These are phyloP conservation scores for Tetracladium marchalianum DNA, from an alignment of 495 filamentous ascomycete species.

Conservation along the genomic window DNA sequence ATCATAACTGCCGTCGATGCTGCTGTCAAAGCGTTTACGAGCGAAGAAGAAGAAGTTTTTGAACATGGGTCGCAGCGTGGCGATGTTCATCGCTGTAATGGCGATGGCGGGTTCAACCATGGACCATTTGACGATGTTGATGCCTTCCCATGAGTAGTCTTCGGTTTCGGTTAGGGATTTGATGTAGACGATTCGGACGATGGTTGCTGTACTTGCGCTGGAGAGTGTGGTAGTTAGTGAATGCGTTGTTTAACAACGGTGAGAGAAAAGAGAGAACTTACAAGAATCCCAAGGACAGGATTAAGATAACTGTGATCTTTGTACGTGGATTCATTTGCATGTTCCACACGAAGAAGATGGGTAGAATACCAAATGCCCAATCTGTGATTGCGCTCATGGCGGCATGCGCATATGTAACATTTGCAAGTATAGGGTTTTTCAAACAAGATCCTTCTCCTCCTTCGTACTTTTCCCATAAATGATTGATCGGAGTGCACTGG, in stretches of 20 bases:
- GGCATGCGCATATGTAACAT: conserved; percentile 23
- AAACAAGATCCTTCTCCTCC: conserved; percentile 15
- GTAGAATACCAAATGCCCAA: conserved; percentile 31
- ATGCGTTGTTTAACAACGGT: background rate
- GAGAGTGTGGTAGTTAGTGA: background rate
- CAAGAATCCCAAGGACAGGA: conserved; percentile 27
- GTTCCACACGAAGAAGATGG: conserved; percentile 33
- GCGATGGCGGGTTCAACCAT: conserved; percentile 24
- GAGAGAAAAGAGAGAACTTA: conserved; percentile 9
- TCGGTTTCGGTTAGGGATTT: conserved; percentile 14
- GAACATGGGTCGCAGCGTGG: conserved; percentile 24
- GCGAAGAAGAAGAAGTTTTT: conserved; percentile 12
- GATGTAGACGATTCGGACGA: conserved; percentile 30
- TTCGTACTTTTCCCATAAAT: conserved; percentile 25
- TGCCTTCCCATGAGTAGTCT: conserved; percentile 19
- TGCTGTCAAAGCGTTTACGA: conserved; percentile 1
- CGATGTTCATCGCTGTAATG: conserved; percentile 22
- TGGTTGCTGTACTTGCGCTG: conserved; percentile 21
- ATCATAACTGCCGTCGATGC: background rate
- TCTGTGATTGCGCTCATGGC: conserved; percentile 23
- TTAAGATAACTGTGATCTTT: conserved; percentile 24
- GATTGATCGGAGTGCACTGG: conserved; percentile 30
- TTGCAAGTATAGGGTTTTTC: conserved; percentile 10
- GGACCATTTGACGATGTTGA: conserved; percentile 24
- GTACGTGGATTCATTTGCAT: conserved; percentile 27